phyloP scores from a whole-genome alignment of 306 rosid genomes.

The Heteromeles arbutifolia region DNA sequence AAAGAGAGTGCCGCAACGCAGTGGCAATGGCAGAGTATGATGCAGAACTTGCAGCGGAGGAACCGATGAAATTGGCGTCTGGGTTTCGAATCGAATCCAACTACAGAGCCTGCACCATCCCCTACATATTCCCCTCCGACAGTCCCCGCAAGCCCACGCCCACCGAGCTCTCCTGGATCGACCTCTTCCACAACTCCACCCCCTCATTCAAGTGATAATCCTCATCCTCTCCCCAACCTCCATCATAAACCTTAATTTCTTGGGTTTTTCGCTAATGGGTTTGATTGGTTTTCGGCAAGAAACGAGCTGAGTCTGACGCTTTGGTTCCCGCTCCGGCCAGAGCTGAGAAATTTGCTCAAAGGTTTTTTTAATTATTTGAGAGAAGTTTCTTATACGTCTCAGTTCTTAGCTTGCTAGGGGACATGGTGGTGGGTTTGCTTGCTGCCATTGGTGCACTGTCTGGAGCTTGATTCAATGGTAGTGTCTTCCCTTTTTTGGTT shows the following conservation, averaged over 20 bases:
- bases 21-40: slow-evolving; percentile 87
- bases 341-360: slow-evolving; percentile 85
- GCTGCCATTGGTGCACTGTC: slow-evolving; percentile 5
- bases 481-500: not conserved
- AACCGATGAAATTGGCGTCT: too few species aligned
- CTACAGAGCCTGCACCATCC: slow-evolving; percentile 84
- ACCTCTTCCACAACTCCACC: slow-evolving; percentile 59
- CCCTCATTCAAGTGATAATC: slow-evolving; percentile 75
- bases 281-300: slow-evolving; percentile 29
- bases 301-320: slow-evolving; percentile 72
- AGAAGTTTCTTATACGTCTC: not conserved
- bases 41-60: slow-evolving; percentile 57
- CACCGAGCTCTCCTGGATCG: slow-evolving; percentile 71
- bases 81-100: slow-evolving; percentile 39
- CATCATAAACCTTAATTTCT: not conserved
- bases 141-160: slow-evolving; percentile 86
- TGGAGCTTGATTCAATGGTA: slow-evolving; percentile 21
- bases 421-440: not conserved
- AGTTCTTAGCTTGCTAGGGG: slow-evolving; percentile 9
- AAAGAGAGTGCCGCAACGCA: slow-evolving; percentile 67
- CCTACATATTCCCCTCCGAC: slow-evolving; percentile 86
- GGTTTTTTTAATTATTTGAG: slow-evolving; percentile 19
- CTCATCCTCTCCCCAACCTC: not conserved
- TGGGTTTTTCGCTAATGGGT: not conserved
- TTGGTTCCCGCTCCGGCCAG: slow-evolving; percentile 56